Conservation (phyloP, 164 flowering plant genomes). For the Magnolia changhungtana region DNA sequence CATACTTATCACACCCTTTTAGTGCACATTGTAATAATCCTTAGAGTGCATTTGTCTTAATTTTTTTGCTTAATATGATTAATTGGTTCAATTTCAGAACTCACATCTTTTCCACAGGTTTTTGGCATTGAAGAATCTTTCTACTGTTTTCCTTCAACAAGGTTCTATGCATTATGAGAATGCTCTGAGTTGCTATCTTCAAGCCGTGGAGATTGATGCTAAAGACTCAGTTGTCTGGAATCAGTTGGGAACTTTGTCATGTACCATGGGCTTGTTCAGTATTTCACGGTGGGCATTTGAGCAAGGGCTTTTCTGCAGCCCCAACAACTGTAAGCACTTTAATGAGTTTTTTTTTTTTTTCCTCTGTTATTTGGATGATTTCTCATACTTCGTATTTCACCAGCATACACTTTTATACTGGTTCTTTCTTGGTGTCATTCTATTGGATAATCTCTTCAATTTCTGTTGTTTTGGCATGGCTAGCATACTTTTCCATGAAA, state of each 20-base stretch:
- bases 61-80: background rate
- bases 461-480: background rate
- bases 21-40: background rate
- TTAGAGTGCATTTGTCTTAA: background rate
- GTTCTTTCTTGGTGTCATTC: background rate
- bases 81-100: no score
- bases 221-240: constrained; percentile 98
- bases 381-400: background rate
- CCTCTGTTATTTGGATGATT: background rate
- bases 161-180: constrained; percentile 68
- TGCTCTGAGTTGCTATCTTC: constrained; percentile 85
- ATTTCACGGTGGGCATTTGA: constrained; percentile 99
- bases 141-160: constrained; percentile 85
- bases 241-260: constrained; percentile 86
- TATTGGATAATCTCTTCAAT: background rate
- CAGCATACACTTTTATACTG: background rate
- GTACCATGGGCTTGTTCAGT: constrained; percentile 86
- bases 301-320: constrained; percentile 95
- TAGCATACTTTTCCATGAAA: no score
- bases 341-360: background rate
- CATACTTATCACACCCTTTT: background rate
- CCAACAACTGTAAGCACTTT: constrained; percentile 75
- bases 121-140: constrained; percentile 89
- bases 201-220: constrained; percentile 92
- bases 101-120: constrained; percentile 47